Base-by-base conservation (phyloP, 2,329 filamentous ascomycete genomes). In the Pseudopithomyces chartarum region DNA sequence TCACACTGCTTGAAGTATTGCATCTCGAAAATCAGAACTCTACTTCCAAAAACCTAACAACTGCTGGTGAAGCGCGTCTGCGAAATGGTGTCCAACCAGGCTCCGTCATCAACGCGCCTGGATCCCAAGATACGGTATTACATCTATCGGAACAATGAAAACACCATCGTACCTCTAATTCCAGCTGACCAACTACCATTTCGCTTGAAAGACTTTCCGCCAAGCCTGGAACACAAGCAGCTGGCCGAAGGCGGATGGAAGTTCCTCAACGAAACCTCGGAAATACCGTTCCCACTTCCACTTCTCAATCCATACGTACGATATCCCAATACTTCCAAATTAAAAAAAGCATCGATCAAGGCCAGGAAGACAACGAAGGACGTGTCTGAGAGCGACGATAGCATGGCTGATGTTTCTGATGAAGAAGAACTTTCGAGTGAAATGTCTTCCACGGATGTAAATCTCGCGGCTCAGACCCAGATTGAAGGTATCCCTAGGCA, bases 81-180 rank as follows among this genome's bases (percentile, higher is more conserved):
- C 23, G 8, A 26, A 26, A 26, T 36, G 32, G 23, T 17, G 8
- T 2, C 29, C 33, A 23, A 32, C 11, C 19, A 17, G 3, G 19
- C 32, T 3, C 46, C 34, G 12, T 49, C 46, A 8, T 26, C 46
- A 2, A 29, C 20, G 4, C 46, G 46, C 11, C 32, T 49, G 8
- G 46, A 49, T 34, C 46, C 46, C 20, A 49, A 15, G 7, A 49
- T 49, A 4, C 46, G 46, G 3, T 49, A 39, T 22, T 49, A 49
- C 19, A 38, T 49, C 5, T 33, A 26, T 20, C 46, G 46, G 11
- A 38, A 10, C 12, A 33, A 26, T 20, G 20, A 34, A 4, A 39
- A 49, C 12, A 20, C 46, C 46, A 49, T 49, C 19, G 46, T 49
- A 13, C 46, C 46, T 13, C 46, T 39, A 2, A 49, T 49, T n/a